Evolutionary conservation across 768 basidiomycete genomes (phyloP), one percentile per base, ranked within the genome.

Genomic region (Trichaptum fuscoviolaceum): DNA sequence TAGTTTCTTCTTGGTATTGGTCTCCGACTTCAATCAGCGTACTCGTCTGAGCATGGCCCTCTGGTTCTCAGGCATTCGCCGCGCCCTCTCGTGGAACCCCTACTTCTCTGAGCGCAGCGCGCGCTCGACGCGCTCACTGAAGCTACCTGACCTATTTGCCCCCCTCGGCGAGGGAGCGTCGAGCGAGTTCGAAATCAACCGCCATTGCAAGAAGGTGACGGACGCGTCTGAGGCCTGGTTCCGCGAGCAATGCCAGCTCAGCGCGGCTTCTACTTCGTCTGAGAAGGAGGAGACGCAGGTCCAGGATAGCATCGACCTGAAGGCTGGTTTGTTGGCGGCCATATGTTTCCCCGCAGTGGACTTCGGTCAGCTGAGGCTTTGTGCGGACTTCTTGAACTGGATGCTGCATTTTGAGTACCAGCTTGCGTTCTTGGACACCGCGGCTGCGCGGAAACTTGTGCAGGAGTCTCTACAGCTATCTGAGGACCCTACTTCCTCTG

Each of bases 321-420:
- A 81, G 67, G 71, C 78, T 5, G 87, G 86, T 0, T 75, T 90
- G 25, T 78, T 88, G 30, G 85, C 85, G 0, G 79, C 85, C 1
- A 78, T 87, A 1, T 87, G 86, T 70, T 84, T 85, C 69, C 88
- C 89, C 8, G 81, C 76, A 1, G 84, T 83, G 69, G 88, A 88
- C 70, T 75, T 77, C 8, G 75, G 85, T 0, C 88, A 89, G 72
- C 75, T 90, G 25, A 76, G 79, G 35, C 76, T 86, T 36, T 74
- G 84, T 63, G 78, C 81, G 35, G 84, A 88, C 67, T 80, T 87
- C 60, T 70, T 84, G 65, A 79, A 80, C 57, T 68, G 84, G 63
- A 64, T 85, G 59, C 68, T 82, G 24, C 35, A 52, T 18, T 42
- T n/a, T 62, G 36, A 26, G 35, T 23, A 23, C 20, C 64, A 26